These are phyloP conservation scores for Truncatella angustata DNA, from an alignment of 2,329 filamentous ascomycete species.

Conservation along the genomic window DNA sequence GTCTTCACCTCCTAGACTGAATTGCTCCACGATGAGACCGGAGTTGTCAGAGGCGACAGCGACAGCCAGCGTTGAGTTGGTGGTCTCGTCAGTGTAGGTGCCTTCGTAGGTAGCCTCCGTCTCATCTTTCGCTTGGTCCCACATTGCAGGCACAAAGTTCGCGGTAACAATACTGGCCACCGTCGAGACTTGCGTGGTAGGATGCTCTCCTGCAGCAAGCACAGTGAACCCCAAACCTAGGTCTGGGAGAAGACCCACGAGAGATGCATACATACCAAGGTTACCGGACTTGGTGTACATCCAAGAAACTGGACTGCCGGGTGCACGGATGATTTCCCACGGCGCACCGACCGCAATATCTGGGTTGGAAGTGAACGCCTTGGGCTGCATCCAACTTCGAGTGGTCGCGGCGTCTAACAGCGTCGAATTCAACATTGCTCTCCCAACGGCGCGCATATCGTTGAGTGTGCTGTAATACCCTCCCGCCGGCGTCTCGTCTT, in stretches of 20 bases:
- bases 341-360: not conserved
- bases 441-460: not conserved
- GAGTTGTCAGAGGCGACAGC: not conserved
- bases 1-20: not conserved
- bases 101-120: not conserved
- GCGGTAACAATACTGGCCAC: not conserved
- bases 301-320: not conserved
- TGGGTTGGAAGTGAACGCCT: not conserved
- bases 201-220: not conserved
- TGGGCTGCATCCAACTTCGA: not conserved
- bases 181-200: not conserved
- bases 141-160: not conserved
- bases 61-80: not conserved
- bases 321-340: constrained; percentile 1
- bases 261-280: not conserved
- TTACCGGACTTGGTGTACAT: constrained; percentile 4
- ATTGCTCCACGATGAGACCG: not conserved
- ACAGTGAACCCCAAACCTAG: not conserved
- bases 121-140: constrained; percentile 2
- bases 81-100: not conserved
- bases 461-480: not conserved
- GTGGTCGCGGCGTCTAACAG: not conserved
- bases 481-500: not conserved
- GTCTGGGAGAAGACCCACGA: not conserved
- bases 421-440: not conserved